A percentile compares a stretch with the other conserved stretches of the same genome.
Evolutionary conservation across 1,284 basidiomycete genomes (phyloP).

Genomic region (Ustilago cynodontis): DNA sequence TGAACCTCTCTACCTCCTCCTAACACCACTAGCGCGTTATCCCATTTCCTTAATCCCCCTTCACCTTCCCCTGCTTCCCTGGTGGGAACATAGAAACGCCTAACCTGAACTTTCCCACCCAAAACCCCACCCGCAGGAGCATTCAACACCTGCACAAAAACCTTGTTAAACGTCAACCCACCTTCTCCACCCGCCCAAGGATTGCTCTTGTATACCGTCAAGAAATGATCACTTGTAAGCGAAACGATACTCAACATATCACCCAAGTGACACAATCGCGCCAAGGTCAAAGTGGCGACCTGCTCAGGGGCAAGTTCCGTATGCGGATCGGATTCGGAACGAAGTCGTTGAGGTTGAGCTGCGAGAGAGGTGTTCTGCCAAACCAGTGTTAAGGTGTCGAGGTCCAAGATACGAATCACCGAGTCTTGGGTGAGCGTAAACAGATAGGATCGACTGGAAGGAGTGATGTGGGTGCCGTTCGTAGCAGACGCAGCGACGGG

Average conservation of each 20-base stretch:
- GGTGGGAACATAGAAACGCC: slow-evolving; percentile 6
- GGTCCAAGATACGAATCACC: slow-evolving; percentile 26
- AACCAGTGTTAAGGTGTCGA: slow-evolving; percentile 44
- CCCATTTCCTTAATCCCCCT: neutral
- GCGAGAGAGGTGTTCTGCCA: slow-evolving; percentile 38
- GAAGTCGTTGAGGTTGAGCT: slow-evolving; percentile 37
- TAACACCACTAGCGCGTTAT: slow-evolving; percentile 26
- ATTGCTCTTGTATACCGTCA: slow-evolving; percentile 47
- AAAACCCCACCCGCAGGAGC: slow-evolving; percentile 28
- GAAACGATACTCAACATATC: slow-evolving; percentile 55
- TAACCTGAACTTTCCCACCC: slow-evolving; percentile 16
- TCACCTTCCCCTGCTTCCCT: neutral
- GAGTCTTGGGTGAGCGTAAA: slow-evolving; percentile 25
- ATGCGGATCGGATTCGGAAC: slow-evolving; percentile 21
- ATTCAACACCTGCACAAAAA: slow-evolving; percentile 27
- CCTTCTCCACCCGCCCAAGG: neutral
- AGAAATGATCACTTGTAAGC: slow-evolving; percentile 48
- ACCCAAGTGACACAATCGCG: slow-evolving; percentile 41
- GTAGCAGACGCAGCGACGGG: slow-evolving; percentile 13
- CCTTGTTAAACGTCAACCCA: slow-evolving; percentile 46
- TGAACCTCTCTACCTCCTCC: slow-evolving; percentile 33
- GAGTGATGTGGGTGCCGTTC: neutral
- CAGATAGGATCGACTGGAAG: slow-evolving; percentile 18
- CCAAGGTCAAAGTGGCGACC: slow-evolving; percentile 16
- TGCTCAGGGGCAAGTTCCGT: slow-evolving; percentile 30